Percentiles rank a stretch among this genome's conserved stretches.
Evolutionary conservation across 2,329 filamentous ascomycete genomes (phyloP).

Genomic region (Fusarium annulatum): DNA sequence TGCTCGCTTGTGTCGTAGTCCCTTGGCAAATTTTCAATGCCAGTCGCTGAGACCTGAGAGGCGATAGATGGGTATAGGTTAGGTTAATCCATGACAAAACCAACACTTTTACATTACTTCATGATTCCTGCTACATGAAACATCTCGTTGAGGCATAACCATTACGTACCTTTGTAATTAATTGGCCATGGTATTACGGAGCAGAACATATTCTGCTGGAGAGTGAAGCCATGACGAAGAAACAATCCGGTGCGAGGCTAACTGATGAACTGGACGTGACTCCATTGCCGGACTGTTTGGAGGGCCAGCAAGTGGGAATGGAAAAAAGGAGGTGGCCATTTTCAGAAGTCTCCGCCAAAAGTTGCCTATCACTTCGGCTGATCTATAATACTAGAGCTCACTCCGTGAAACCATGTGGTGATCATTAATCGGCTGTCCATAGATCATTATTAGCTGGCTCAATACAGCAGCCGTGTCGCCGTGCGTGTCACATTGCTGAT

Average conservation of each 20-base stretch:
- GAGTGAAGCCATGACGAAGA: neutral
- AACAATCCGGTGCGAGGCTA: constrained; percentile 10
- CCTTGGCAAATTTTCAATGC: neutral
- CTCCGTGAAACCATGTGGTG: constrained; percentile 7
- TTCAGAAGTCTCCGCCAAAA: neutral
- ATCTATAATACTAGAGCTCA: neutral
- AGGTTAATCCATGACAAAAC: neutral
- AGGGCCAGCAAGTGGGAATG: constrained; percentile 10
- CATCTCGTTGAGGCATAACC: neutral
- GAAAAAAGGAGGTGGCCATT: constrained; percentile 41
- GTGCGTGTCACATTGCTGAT: neutral
- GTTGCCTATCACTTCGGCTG: constrained; percentile 1
- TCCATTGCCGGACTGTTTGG: constrained; percentile 9
- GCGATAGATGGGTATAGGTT: neutral
- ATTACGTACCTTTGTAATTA: constrained; percentile 2
- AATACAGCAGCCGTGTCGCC: neutral
- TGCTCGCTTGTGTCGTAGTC: neutral
- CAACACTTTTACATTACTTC: neutral
- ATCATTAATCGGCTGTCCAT: constrained; percentile 14
- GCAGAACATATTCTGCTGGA: neutral
- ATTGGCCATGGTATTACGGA: neutral
- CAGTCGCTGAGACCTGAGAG: neutral
- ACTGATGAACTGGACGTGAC: constrained; percentile 2
- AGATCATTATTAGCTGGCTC: constrained; percentile 12
- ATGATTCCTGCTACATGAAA: neutral